phyloP scores from a whole-genome alignment of 2,329 filamentous ascomycete species.

The Xylariaceae sp. region DNA sequence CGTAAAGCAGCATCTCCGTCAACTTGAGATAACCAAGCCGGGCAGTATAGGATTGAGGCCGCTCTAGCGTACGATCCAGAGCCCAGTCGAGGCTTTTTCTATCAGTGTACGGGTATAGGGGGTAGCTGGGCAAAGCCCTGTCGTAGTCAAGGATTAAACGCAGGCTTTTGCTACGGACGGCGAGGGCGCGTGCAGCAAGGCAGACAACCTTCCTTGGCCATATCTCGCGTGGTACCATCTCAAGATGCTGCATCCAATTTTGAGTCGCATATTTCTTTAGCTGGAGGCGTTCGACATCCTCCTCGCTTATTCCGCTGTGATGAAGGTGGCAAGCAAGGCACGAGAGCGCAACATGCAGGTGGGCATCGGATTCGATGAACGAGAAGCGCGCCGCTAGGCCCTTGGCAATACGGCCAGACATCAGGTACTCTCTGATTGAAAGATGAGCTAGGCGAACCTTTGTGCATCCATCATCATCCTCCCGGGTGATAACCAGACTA shows the following conservation, averaged over 20 bases:
- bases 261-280: not conserved
- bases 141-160: not conserved
- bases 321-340: conserved; percentile 1
- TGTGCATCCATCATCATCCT: accelerated
- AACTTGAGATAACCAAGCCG: not conserved
- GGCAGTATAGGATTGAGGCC: not conserved
- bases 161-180: not conserved
- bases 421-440: conserved; percentile 2
- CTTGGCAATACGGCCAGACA: not conserved
- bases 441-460: conserved; percentile 5
- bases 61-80: not conserved
- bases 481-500: not conserved
- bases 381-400: not conserved
- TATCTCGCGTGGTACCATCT: not conserved
- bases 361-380: not conserved
- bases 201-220: not conserved
- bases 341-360: not conserved
- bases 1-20: not conserved
- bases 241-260: not conserved
- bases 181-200: conserved; percentile 1
- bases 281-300: not conserved
- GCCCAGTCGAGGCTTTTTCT: too few species aligned
- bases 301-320: not conserved
- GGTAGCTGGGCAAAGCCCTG: too few species aligned
- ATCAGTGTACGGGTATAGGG: too few species aligned